Evolutionary conservation across 164 flowering plant species (phyloP), one percentile per base, ranked within the genome.

Genomic region (Nymphaea thermarum): DNA sequence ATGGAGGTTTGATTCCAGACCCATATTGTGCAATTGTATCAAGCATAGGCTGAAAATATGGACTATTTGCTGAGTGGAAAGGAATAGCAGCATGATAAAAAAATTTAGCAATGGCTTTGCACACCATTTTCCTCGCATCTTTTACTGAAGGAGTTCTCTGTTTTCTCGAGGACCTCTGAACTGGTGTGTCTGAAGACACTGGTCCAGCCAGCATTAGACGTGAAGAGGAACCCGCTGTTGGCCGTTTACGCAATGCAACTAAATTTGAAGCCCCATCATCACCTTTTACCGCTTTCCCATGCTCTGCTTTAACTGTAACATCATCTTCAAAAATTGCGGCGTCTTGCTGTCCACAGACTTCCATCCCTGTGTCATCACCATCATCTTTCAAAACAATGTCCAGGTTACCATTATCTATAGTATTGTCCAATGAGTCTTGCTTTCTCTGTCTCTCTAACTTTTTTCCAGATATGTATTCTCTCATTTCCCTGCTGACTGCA

Each of bases 81-180:
- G 93, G 87, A 73, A 88, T 71, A 59, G 86, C 94, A 36, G 89
- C 86, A 82, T 88, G 82, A 73, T 85, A 84, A 70, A 88, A 88
- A 74, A 88, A 86, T 69, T 82, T 85, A 77, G 82, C 82, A 25
- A 88, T 88, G 0, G 93, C 82, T 69, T 86, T 80, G 42, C 76
- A 62, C 18, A 81, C 86, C 68, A 86, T 90, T 77, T 79, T 83
- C 16, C 82, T 79, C 62, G 74, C 61, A 67, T 71, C 83, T 64
- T 69, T 85, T 68, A 77, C 76, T 47, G 72, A 64, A 51, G 59
- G 74, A 43, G 67, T 61, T 68, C 76, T 80, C 65, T 63, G 17
- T 70, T 74, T 85, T 15, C 81, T 15, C 74, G 44, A 70, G 69
- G 78, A 57, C 66, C 68, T 62, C 82, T 83, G 73, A 79, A 67